A percentile compares a stretch with the other conserved stretches of the same genome.
Evolutionary conservation across 148 eudicot genomes (phyloP).

Genomic region (Drosera capensis): DNA sequence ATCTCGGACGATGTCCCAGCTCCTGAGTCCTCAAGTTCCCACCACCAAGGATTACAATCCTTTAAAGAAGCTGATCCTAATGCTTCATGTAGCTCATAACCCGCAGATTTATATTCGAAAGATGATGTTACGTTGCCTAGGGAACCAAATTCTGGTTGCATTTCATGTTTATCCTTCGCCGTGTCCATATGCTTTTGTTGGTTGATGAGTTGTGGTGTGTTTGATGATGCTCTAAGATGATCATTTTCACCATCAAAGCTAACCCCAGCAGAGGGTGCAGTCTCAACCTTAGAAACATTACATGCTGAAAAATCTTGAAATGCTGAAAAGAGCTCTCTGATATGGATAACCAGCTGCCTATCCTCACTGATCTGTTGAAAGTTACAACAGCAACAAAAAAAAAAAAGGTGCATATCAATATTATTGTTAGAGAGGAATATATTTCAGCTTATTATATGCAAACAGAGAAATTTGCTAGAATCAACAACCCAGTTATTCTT

Average conservation of each 20-base stretch:
- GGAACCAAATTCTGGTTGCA: constrained; percentile 9
- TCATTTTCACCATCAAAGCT: not conserved
- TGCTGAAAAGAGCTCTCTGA: constrained; percentile 36
- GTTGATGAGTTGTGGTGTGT: constrained; percentile 1
- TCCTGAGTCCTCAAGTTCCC: constrained; percentile 24
- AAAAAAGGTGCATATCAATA: not conserved
- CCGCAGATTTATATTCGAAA: constrained; percentile 36
- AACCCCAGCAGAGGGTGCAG: constrained; percentile 1
- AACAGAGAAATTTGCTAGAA: not conserved
- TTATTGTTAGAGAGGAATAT: not conserved
- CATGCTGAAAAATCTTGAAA: constrained; percentile 24
- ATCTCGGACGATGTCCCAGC: constrained; percentile 24
- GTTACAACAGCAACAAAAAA: not conserved
- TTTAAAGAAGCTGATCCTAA: constrained; percentile 50
- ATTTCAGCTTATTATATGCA: not conserved
- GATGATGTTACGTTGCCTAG: constrained; percentile 15
- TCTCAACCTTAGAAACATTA: constrained; percentile 8
- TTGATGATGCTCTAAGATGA: constrained; percentile 4
- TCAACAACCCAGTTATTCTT: not conserved
- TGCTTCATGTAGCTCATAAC: constrained; percentile 78
- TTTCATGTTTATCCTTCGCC: constrained; percentile 4
- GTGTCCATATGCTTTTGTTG: constrained; percentile 7
- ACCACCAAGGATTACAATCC: constrained; percentile 20
- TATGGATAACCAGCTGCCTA: constrained; percentile 39
- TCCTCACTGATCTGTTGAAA: constrained; percentile 41